Base-by-base conservation (phyloP, 768 basidiomycete species). In the Botryobasidium botryosum region DNA sequence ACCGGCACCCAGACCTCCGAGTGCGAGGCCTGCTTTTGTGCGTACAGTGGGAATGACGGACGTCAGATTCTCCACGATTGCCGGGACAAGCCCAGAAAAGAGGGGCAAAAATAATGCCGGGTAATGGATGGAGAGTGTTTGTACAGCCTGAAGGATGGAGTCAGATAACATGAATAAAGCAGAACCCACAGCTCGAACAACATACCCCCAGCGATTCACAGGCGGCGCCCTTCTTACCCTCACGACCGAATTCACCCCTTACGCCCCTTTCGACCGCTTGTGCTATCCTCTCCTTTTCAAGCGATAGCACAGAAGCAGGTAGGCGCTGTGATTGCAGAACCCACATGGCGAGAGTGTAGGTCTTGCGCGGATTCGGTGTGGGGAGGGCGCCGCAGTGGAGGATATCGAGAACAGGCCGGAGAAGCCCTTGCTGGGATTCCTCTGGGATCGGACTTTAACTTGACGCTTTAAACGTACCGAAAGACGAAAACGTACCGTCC, bases 281-380 rank as follows among this genome's bases (percentile, higher is more conserved):
- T 2, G 77, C 69, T 27, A 88, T 82, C 21, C 77, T 69, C 52
- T 75, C 71, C 5, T 68, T 70, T 5, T 78, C 72, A 5, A 77
- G 77, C 7, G 62, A 53, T 12, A 87, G 64, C 18, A 86, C 68
- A 0, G 63, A 60, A 17, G 64, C 59, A 18, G 84, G 77, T 6
- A 87, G 67, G 5, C 79, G 74, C 51, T 82, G 80, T 2, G 62
- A 63, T 54, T 84, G 81, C 20, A 88, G 53, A 4, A 84, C 62
- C 73, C 74, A 79, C 20, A 86, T 79, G 2, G 77, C 70, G 21
- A 87, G 60, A 2, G 80, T 81, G 47, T 72, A 84, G 1, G 85
- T 87, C 58, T 88, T 88, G n/a, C 85, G 74, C 8, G 80, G 71
- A 55, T 86, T 86, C 4, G 79, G 79, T 4, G 83, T 85, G 2